Evolutionary conservation across 2,329 filamentous ascomycete species (phyloP).

Genomic region (Penicillium capsulatum): DNA sequence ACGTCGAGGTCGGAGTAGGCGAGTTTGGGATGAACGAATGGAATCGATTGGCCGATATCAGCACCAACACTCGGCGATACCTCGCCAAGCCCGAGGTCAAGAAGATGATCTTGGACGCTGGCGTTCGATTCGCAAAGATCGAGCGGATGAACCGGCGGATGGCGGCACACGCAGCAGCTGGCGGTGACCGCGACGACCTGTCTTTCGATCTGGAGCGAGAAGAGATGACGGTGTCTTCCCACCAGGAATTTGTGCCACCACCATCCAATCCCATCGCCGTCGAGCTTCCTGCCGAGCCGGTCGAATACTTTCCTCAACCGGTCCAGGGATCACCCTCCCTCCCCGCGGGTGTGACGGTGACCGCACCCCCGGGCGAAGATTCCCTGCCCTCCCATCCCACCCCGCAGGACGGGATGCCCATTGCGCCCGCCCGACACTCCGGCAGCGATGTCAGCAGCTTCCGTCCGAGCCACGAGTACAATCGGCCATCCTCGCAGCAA

Average conservation of each 20-base stretch:
- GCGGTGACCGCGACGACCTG: slow-evolving; percentile 25
- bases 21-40: slow-evolving; percentile 99
- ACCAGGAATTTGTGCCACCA: slow-evolving; percentile 28
- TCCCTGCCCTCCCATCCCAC: slow-evolving; percentile 27
- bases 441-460: slow-evolving; percentile 28
- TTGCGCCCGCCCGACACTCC: slow-evolving; percentile 26
- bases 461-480: slow-evolving; percentile 38
- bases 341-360: slow-evolving; percentile 19
- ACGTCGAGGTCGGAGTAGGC: slow-evolving; percentile 91
- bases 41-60: slow-evolving; percentile 90
- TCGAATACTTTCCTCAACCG: slow-evolving; percentile 32
- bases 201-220: slow-evolving; percentile 30
- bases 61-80: slow-evolving; percentile 83
- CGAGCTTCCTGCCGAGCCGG: slow-evolving; percentile 55
- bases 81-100: slow-evolving; percentile 70
- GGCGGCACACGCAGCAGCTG: slow-evolving; percentile 47
- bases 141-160: slow-evolving; percentile 68
- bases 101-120: slow-evolving; percentile 68
- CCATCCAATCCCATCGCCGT: slow-evolving; percentile 50
- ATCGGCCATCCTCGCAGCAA: slow-evolving; percentile 28
- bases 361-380: slow-evolving; percentile 30
- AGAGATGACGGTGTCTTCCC: slow-evolving; percentile 20
- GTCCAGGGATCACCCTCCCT: slow-evolving; percentile 15
- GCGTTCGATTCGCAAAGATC: slow-evolving; percentile 78
- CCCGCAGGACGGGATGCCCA: slow-evolving; percentile 24